These are phyloP conservation scores for Cercospora brassicicola DNA, from an alignment of 2,329 filamentous ascomycete genomes.

Conservation along the genomic window DNA sequence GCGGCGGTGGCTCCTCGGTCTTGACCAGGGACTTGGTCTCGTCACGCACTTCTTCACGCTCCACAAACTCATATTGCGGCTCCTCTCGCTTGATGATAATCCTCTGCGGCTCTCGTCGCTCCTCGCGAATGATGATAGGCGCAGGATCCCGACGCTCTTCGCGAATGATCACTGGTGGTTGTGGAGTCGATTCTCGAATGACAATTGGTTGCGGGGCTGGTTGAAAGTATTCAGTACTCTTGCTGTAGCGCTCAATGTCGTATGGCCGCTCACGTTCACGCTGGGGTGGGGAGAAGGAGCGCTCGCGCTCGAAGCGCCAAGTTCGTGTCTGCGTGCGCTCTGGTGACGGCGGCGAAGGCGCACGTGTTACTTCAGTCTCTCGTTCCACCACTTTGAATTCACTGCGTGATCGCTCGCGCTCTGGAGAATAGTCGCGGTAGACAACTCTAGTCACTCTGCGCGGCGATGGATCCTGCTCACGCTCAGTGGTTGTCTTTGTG, in stretches of 20 bases:
- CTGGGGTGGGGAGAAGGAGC: conserved; percentile 46
- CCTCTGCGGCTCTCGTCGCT: conserved; percentile 45
- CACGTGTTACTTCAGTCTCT: conserved; percentile 34
- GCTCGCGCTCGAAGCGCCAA: conserved; percentile 54
- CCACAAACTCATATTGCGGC: conserved; percentile 60
- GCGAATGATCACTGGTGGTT: conserved; percentile 52
- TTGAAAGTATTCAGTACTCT: conserved; percentile 55
- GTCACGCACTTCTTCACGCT: conserved; percentile 55
- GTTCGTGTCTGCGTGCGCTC: conserved; percentile 51
- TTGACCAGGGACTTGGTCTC: conserved; percentile 49
- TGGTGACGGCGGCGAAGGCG: conserved; percentile 42
- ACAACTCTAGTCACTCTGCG: conserved; percentile 37
- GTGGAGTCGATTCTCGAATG: conserved; percentile 52
- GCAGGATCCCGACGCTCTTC: conserved; percentile 50
- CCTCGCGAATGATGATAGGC: conserved; percentile 57
- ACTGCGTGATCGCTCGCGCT: conserved; percentile 32
- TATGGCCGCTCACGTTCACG: conserved; percentile 44
- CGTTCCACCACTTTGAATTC: conserved; percentile 45
- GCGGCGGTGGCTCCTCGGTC: conserved; percentile 43
- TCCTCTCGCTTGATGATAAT: conserved; percentile 59
- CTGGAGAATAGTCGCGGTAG: conserved; percentile 32
- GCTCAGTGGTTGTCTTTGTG: conserved; percentile 42
- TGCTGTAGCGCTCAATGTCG: conserved; percentile 54
- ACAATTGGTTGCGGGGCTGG: conserved; percentile 52
- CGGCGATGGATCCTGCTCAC: conserved; percentile 30